A percentile compares a stretch with the other conserved stretches of the same genome.
Evolutionary conservation across 805 yeast genomes (phyloP).

Genomic region (Ogataea salicorniae): DNA sequence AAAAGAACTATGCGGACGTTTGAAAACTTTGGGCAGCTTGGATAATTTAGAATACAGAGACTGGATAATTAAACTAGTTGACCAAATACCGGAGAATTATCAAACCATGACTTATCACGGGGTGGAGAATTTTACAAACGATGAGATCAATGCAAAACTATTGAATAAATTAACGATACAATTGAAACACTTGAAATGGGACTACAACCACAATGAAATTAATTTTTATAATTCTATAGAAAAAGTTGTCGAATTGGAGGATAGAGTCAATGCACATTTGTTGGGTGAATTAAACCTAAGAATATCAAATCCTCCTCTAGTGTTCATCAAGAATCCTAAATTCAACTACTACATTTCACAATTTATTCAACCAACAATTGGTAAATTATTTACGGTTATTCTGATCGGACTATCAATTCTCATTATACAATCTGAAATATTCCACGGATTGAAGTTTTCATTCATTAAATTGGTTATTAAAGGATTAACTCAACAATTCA

Average conservation of each 20-base stretch:
- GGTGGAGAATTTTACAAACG: slow-evolving; percentile 20
- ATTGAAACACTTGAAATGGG: slow-evolving; percentile 47
- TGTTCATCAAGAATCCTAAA: slow-evolving; percentile 33
- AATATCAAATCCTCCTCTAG: slow-evolving; percentile 5
- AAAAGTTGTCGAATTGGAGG: slow-evolving; percentile 52
- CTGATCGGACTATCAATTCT: slow-evolving; percentile 43
- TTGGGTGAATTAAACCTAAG: slow-evolving; percentile 30
- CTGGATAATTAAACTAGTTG: slow-evolving; percentile 59
- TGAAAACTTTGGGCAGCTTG: slow-evolving; percentile 44
- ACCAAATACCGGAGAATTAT: slow-evolving; percentile 37
- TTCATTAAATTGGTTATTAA: slow-evolving; percentile 44
- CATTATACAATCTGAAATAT: slow-evolving; percentile 67
- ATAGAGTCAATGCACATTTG: slow-evolving; percentile 41
- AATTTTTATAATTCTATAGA: slow-evolving; percentile 49
- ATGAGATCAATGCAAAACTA: slow-evolving; percentile 36
- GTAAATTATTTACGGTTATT: slow-evolving; percentile 38
- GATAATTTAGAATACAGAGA: slow-evolving; percentile 47
- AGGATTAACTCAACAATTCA: slow-evolving; percentile 19
- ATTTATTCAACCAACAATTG: slow-evolving; percentile 40
- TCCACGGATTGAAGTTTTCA: slow-evolving; percentile 65
- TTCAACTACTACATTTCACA: slow-evolving; percentile 37
- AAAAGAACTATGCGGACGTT: slow-evolving; percentile 58
- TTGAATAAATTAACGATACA: slow-evolving; percentile 48
- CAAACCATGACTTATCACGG: slow-evolving; percentile 21
- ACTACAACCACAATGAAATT: slow-evolving; percentile 48